Evolutionary conservation across 495 filamentous ascomycete genomes (phyloP), one percentile per base, ranked within the genome.

Genomic region (Astrocystis sublimbata): DNA sequence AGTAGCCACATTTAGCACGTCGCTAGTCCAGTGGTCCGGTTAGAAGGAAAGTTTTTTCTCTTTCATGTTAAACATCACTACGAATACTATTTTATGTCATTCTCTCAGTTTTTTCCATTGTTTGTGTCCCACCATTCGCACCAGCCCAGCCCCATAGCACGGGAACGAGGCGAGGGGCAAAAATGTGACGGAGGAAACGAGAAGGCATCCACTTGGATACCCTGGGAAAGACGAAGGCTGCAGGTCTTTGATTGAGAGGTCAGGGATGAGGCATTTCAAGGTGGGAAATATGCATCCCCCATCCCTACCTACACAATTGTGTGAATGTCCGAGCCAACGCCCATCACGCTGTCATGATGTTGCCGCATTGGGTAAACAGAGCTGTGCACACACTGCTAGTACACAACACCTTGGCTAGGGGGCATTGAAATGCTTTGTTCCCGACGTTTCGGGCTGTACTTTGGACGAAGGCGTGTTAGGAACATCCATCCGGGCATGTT

Each of bases 221-320:
- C 33, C 6, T 6, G 33, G n/a, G 49, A 4, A 17, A 35, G 8
- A 23, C 26, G n/a, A 51, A 26, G 47, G 30, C 28, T 51, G 47
- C 47, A 52, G n/a, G 30, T 33, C 17, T 12, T 52, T 6, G 30
- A n/a, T 52, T 9, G 49, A 35, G 19, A 13, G 33, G 6, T 6
- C 33, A 17, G 49, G 3, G 8, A 52, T 52, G 49, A 52, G 49
- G 49, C 49, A 52, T 52, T 52, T 52, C 28, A 5, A 23, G n/a
- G 7, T 19, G 3, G n/a, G n/a, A n/a, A n/a, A n/a, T n/a, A n/a
- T n/a, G n/a, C n/a, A n/a, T n/a, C n/a, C n/a, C n/a, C n/a, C n/a
- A 19, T 50, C 31, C 23, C 21, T 47, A 26, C 43, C 23, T 49
- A 17, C 19, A n/a, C 3, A 19, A 10, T 17, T 5, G 19, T 36